phyloP scores from a whole-genome alignment of 2,329 filamentous ascomycete genomes.

The Aureobasidium melanogenum region DNA sequence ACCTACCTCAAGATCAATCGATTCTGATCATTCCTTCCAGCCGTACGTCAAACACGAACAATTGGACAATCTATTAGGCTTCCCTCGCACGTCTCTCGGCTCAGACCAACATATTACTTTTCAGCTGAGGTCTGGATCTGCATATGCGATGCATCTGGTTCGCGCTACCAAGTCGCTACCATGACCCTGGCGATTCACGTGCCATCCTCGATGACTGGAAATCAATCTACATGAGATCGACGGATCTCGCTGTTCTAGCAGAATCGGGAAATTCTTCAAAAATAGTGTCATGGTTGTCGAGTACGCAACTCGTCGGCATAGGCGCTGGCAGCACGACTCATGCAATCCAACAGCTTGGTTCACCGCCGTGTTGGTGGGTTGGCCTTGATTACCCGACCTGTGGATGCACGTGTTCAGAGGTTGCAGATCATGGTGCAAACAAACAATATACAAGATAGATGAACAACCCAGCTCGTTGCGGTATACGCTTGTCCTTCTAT shows the following conservation, averaged over 20 bases:
- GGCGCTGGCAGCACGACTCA: background rate
- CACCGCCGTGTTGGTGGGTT: background rate
- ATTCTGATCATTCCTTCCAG: background rate
- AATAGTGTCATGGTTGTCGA: background rate
- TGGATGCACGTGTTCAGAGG: background rate
- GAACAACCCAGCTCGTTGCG: background rate
- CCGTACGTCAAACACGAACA: too few species aligned
- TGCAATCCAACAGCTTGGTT: background rate
- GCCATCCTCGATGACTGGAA: background rate
- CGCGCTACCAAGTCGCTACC: background rate
- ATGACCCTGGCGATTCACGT: constrained; percentile 4
- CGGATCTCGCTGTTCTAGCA: background rate
- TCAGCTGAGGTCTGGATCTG: background rate
- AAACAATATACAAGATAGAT: background rate
- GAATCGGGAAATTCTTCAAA: background rate
- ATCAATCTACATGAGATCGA: background rate
- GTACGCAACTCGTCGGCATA: background rate
- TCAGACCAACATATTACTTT: background rate
- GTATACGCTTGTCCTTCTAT: constrained; percentile 4
- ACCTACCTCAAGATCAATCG: background rate
- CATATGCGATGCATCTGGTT: background rate
- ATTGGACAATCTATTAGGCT: background rate
- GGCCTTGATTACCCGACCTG: background rate
- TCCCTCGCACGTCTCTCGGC: background rate
- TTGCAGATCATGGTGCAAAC: background rate